phyloP scores from a whole-genome alignment of 345 rosid species.

The Kandelia obovata region DNA sequence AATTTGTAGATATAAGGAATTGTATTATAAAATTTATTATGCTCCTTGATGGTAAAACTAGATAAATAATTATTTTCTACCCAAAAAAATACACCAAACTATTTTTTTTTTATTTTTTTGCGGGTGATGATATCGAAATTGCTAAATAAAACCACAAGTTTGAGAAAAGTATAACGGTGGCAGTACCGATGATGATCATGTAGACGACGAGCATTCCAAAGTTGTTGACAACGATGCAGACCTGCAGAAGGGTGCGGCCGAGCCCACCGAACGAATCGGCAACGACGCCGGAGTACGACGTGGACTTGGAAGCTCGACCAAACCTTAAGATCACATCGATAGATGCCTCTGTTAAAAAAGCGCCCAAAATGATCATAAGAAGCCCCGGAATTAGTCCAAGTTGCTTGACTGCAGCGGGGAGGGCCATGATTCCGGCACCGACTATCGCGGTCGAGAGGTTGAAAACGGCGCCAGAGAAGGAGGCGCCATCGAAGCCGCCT shows the following conservation, averaged over 20 bases:
- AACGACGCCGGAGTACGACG: constrained; percentile 50
- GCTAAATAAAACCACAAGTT: too few species aligned
- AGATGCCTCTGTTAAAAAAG: constrained; percentile 47
- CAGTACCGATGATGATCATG: constrained; percentile 57
- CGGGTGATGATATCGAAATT: too few species aligned
- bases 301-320: constrained; percentile 48
- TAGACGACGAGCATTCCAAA: constrained; percentile 65
- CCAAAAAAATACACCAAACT: too few species aligned
- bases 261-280: constrained; percentile 50
- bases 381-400: constrained; percentile 54
- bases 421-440: constrained; percentile 72
- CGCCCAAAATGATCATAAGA: constrained; percentile 37
- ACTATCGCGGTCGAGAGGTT: constrained; percentile 66
- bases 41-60: too few species aligned
- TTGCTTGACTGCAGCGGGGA: constrained; percentile 55
- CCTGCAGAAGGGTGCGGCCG: constrained; percentile 46
- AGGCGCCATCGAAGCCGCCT: constrained; percentile 43
- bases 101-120: too few species aligned
- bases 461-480: constrained; percentile 57
- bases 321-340: constrained; percentile 47
- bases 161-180: too few species aligned
- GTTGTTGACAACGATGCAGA: constrained; percentile 56
- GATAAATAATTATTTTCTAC: too few species aligned
- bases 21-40: too few species aligned
- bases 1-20: too few species aligned